Percentiles rank a stretch among this genome's conserved stretches.
These are phyloP conservation scores for Vaccinium myrtillus DNA, from an alignment of 148 eudicot species.

Conservation along the genomic window DNA sequence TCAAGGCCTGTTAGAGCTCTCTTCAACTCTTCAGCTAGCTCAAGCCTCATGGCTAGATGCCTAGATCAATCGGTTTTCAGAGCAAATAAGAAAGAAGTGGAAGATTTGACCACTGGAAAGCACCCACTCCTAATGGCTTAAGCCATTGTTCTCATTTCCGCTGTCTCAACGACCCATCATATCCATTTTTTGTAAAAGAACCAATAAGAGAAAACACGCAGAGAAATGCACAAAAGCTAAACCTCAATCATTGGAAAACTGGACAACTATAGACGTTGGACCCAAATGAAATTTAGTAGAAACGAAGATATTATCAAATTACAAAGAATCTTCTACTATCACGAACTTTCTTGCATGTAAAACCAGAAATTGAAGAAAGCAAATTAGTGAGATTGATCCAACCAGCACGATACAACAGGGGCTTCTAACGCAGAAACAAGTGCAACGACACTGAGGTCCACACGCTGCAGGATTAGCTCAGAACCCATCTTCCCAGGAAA, in stretches of 20 bases:
- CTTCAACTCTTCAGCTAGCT: too few species aligned
- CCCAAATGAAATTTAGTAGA: neutral
- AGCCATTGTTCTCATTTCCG: too few species aligned
- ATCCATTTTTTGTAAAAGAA: neutral
- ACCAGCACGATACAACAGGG: neutral
- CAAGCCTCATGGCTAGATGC: too few species aligned
- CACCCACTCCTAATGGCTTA: too few species aligned
- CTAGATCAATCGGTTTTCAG: too few species aligned
- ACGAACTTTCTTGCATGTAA: neutral
- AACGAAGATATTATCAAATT: neutral
- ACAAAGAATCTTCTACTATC: neutral
- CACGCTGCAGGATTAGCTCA: neutral
- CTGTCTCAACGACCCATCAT: neutral
- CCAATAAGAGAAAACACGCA: neutral
- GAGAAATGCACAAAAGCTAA: neutral
- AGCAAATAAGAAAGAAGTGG: too few species aligned
- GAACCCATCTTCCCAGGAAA: neutral
- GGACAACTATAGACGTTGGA: neutral
- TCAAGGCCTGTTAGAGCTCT: neutral
- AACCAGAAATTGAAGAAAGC: neutral
- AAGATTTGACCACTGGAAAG: too few species aligned
- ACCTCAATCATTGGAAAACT: neutral
- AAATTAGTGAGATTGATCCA: neutral
- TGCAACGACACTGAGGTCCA: neutral
- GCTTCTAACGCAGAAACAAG: slow-evolving; percentile 6